These are phyloP conservation scores for Xylaria acuta DNA, from an alignment of 495 filamentous ascomycete species.

Conservation along the genomic window DNA sequence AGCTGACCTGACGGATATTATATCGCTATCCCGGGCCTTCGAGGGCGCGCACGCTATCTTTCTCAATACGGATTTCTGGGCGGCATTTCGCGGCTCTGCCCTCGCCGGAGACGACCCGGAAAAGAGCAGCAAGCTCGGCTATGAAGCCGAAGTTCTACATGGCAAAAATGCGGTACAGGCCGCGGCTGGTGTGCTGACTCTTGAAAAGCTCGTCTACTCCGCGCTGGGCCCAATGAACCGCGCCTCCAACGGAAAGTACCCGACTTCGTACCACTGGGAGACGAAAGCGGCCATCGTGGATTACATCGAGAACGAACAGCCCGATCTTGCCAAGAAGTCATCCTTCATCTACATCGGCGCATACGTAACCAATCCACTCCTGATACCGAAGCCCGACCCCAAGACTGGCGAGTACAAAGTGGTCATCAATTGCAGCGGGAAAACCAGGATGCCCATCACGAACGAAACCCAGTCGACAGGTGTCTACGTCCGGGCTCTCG, in stretches of 20 bases:
- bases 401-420: constrained; percentile 37
- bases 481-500: constrained; percentile 49
- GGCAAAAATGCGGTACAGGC: constrained; percentile 39
- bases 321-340: constrained; percentile 38
- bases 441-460: constrained; percentile 46
- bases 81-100: constrained; percentile 23
- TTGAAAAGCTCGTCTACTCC: constrained; percentile 52
- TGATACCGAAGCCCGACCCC: constrained; percentile 42
- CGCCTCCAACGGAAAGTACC: constrained; percentile 48
- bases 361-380: constrained; percentile 38
- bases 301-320: constrained; percentile 42
- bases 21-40: constrained; percentile 28
- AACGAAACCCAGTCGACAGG: constrained; percentile 47
- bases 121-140: constrained; percentile 44
- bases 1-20: constrained; percentile 24
- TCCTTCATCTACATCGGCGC: constrained; percentile 45
- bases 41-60: constrained; percentile 30
- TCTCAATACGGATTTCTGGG: constrained; percentile 34
- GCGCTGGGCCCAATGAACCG: constrained; percentile 43
- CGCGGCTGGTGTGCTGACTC: constrained; percentile 50
- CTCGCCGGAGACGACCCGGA: constrained; percentile 27
- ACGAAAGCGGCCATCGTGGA: constrained; percentile 47
- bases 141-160: constrained; percentile 47
- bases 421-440: constrained; percentile 36
- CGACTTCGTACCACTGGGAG: constrained; percentile 47